Base-by-base conservation (phyloP, 2,329 filamentous ascomycete species). In the Akanthomyces muscarius region DNA sequence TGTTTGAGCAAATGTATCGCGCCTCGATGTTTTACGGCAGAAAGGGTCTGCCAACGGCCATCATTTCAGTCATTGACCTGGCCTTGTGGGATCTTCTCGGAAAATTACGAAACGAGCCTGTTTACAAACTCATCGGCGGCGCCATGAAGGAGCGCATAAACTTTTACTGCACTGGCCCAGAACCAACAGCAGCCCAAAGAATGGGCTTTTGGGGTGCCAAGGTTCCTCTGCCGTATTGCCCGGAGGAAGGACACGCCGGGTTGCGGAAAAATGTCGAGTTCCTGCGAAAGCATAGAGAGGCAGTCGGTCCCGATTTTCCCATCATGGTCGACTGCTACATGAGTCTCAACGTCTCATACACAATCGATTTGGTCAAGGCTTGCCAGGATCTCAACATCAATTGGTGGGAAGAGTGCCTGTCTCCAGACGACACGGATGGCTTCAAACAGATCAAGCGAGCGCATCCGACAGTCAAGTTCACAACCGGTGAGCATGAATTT, bases 301-400 rank as follows among this genome's bases (percentile, higher is more conserved):
- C 86, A 62, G 89, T 97, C 50, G 93, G 93, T 0, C 90, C 92
- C 0, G 90, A 97, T 74, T 97, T 95, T 74, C 93, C 93, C 52
- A 83, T 97, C 68, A 93, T 96, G 82, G 93, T 97, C 5, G 93
- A 97, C 78, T 97, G 93, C 82, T 97, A 96, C 78, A 97, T 97
- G 93, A 93, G 90, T 68, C 81, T 97, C 71, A 97, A 93, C 71
- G 93, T 97, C 30, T 80, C 90, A 1, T 97, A 97, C 78, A 96
- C 91, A 4, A 96, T 97, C 69, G 89, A 97, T 76, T 83, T 97
- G 28, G 93, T 90, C 65, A 90, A 93, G 77, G 89, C 88, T 58
- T 92, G 89, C 73, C 85, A 91, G 69, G 87, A 92, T 68, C 84
- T 97, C 68, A 85, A 94, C 75, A 93, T 97, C 74, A 92, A 97